These are phyloP conservation scores for Syncephalastrum racemosum DNA, from an alignment of 371 early-diverging fungal genomes.

Conservation along the genomic window DNA sequence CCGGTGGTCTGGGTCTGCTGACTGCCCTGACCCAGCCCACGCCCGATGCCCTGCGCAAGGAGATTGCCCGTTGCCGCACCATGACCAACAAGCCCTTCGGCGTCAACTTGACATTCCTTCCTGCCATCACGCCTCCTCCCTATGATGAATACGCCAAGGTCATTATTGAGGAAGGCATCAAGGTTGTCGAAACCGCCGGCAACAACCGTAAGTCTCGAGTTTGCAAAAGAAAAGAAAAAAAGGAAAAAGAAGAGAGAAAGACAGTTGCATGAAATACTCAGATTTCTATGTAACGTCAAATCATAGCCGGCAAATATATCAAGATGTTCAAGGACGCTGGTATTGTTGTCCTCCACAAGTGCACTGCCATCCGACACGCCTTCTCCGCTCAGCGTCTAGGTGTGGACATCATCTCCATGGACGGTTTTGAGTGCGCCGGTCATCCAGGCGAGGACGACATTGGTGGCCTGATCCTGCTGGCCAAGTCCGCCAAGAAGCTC, in stretches of 20 bases:
- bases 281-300: neutral
- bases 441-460: conserved; percentile 87
- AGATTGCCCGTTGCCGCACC: conserved; percentile 71
- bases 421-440: conserved; percentile 84
- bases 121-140: conserved; percentile 74
- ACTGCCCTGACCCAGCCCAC: conserved; percentile 86
- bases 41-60: conserved; percentile 74
- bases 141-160: conserved; percentile 74
- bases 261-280: neutral
- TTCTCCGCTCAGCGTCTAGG: conserved; percentile 63
- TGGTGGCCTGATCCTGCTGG: conserved; percentile 70
- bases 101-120: conserved; percentile 71
- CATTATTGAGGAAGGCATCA: conserved; percentile 77
- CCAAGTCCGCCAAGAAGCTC: conserved; percentile 66
- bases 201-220: conserved; percentile 54
- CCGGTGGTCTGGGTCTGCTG: conserved; percentile 94
- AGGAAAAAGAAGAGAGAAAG: neutral
- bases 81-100: conserved; percentile 81
- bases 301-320: conserved; percentile 64
- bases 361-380: conserved; percentile 77
- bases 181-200: conserved; percentile 77
- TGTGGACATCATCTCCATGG: conserved; percentile 69
- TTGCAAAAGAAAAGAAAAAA: conserved; percentile 2
- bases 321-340: conserved; percentile 77
- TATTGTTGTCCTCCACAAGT: conserved; percentile 75